phyloP scores from a whole-genome alignment of 108 stramenopile genomes.

The Seminavis robusta region DNA sequence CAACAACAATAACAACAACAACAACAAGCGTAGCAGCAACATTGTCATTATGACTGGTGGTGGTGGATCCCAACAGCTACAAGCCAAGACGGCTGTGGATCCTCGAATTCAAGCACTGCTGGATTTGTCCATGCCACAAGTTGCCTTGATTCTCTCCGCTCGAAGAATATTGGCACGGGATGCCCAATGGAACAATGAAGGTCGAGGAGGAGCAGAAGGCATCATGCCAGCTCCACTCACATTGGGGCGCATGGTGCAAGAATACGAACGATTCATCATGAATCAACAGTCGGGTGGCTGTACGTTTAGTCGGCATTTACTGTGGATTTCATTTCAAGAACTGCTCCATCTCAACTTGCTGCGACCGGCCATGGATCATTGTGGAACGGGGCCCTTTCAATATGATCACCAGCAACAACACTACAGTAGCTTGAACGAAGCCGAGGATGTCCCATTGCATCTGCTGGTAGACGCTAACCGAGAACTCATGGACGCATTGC shows the following conservation, averaged over 20 bases:
- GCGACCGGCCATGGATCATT: constrained; percentile 62
- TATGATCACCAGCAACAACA: constrained; percentile 30
- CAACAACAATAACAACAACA: too few species aligned
- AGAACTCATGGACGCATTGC: constrained; percentile 58
- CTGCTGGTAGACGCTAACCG: constrained; percentile 56
- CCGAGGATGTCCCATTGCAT: constrained; percentile 51
- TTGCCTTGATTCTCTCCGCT: constrained; percentile 66
- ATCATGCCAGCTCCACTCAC: constrained; percentile 48
- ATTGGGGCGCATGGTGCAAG: constrained; percentile 71
- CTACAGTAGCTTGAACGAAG: background rate
- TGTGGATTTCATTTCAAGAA: constrained; percentile 40
- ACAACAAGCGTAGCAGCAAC: too few species aligned
- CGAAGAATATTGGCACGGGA: constrained; percentile 66
- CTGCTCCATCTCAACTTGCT: constrained; percentile 65
- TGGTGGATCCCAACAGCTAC: too few species aligned
- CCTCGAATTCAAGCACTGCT: constrained; percentile 64
- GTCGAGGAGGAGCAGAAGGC: constrained; percentile 32
- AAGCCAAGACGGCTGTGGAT: constrained; percentile 18
- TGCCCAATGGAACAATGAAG: constrained; percentile 28
- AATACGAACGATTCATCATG: too few species aligned
- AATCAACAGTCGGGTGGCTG: constrained; percentile 1
- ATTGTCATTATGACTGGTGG: too few species aligned
- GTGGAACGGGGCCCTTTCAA: constrained; percentile 62
- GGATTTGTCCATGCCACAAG: constrained; percentile 69
- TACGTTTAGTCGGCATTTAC: constrained; percentile 36